Evolutionary conservation across 352 stramenopile species (phyloP).

Genomic region (Pythium angustatum): DNA sequence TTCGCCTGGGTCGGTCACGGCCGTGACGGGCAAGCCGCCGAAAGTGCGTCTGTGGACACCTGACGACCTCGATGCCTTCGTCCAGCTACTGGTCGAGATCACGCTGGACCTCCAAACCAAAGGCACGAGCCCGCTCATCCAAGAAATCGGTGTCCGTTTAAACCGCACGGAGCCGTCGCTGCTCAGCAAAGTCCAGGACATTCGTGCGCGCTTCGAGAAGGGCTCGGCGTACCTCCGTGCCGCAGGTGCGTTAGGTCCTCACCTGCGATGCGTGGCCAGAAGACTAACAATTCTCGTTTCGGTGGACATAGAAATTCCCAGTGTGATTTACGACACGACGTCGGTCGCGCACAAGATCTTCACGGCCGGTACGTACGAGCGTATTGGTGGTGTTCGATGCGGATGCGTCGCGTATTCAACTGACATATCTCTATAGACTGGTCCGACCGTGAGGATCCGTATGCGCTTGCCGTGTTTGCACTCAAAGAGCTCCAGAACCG

Average conservation of each 20-base stretch:
- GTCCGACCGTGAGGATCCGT: constrained; percentile 54
- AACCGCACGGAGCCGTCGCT: constrained; percentile 56
- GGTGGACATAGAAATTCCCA: constrained; percentile 59
- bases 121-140: constrained; percentile 38
- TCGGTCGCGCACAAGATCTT: constrained; percentile 76
- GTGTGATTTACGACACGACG: constrained; percentile 48
- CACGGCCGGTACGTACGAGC: constrained; percentile 50
- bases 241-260: constrained; percentile 45
- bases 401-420: neutral
- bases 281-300: too few relatives aligned
- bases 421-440: constrained; percentile 45
- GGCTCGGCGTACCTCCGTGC: constrained; percentile 40
- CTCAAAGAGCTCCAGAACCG: constrained; percentile 36
- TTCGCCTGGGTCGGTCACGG: neutral
- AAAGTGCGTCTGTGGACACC: constrained; percentile 58
- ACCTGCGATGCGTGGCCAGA: too few relatives aligned
- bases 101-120: constrained; percentile 59
- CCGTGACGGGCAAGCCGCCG: neutral
- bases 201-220: constrained; percentile 48
- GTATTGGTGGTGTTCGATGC: too few relatives aligned
- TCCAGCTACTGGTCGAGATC: constrained; percentile 61
- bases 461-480: constrained; percentile 48
- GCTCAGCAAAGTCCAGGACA: constrained; percentile 62
- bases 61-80: constrained; percentile 51
- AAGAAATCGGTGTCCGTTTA: constrained; percentile 22